Evolutionary conservation across 371 early-diverging fungal species (phyloP), one percentile per base, ranked within the genome.

Genomic region (Mucor racemosus): DNA sequence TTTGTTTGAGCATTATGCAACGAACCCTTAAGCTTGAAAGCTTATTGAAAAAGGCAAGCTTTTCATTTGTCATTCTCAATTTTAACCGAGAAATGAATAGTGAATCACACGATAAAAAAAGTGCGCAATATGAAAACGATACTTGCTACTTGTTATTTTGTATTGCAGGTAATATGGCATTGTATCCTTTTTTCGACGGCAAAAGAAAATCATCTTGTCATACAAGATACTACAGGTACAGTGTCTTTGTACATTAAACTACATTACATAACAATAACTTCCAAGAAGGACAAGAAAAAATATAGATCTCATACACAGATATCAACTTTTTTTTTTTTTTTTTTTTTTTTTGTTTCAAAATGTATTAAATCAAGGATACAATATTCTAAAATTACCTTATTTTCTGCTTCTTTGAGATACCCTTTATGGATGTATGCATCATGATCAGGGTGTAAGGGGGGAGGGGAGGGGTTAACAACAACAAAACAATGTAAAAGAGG

Each of bases 381-480:
- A 46, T 46, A 19, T 46, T 46, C 46, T 10, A 46, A 19, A 46
- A 26, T 10, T 46, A 9, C 31, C 31, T 26, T 53, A 31, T 53
- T 53, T 11, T 14, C 31, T 53, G 53, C 53, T 53, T 53, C 53
- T 53, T 53, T 31, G 13, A 53, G 19, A 53, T 53, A 6, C 4
- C 31, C 53, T 53, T 53, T 53, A 53, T 53, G 19, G 53, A 53
- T 53, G 26, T 26, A 31, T 53, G 53, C 53, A 53, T 53, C 26
- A 13, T 11, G 11, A 10, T 31, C 26, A 26, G 53, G 14, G 10
- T 13, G 6, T 26, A 19, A 53, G 53, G 53, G 53, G 53, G 26
- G 1, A 26, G 42, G 42, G 42, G 42, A 10, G 42, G 42, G 11
- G 9, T n/a, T n/a, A n/a, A n/a, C n/a, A n/a, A n/a, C n/a, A 53